Conservation (phyloP, 2,329 filamentous ascomycete genomes). For the Botrytis deweyae region DNA sequence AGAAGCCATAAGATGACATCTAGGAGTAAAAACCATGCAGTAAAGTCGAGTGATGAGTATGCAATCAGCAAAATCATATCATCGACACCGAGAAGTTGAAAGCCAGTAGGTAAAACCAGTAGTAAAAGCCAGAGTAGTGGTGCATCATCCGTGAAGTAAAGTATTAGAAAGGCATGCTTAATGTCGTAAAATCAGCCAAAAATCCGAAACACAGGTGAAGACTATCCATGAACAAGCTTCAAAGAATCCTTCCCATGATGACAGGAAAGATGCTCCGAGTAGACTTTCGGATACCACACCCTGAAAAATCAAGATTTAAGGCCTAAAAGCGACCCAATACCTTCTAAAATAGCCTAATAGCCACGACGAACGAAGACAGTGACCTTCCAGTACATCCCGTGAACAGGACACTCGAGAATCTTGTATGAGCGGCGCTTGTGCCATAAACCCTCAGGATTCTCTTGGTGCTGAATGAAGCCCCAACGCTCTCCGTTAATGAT, state of each 20-base stretch:
- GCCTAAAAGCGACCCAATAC: not conserved
- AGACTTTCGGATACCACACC: not conserved
- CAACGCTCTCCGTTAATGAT: slow-evolving; percentile 17
- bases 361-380: slow-evolving; percentile 19
- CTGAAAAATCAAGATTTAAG: slow-evolving; percentile 1
- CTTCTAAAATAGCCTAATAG: not conserved
- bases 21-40: not conserved
- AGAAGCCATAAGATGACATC: not conserved
- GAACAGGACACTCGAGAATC: slow-evolving; percentile 9
- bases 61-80: not conserved
- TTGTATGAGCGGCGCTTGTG: slow-evolving; percentile 15
- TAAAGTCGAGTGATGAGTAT: not conserved
- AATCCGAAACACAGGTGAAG: slow-evolving; percentile 9
- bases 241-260: not conserved
- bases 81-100: not conserved
- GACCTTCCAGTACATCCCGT: slow-evolving; percentile 12
- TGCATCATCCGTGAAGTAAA: not conserved
- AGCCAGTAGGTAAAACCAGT: not conserved
- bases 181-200: not conserved
- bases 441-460: slow-evolving; percentile 7
- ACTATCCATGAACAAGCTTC: not conserved
- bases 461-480: not conserved
- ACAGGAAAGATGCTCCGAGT: not conserved
- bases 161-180: slow-evolving; percentile 5
- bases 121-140: not conserved